A percentile compares a stretch with the other conserved stretches of the same genome.
Conservation (phyloP, 108 stramenopile genomes). For the Cyclostephanos tholiformis region DNA sequence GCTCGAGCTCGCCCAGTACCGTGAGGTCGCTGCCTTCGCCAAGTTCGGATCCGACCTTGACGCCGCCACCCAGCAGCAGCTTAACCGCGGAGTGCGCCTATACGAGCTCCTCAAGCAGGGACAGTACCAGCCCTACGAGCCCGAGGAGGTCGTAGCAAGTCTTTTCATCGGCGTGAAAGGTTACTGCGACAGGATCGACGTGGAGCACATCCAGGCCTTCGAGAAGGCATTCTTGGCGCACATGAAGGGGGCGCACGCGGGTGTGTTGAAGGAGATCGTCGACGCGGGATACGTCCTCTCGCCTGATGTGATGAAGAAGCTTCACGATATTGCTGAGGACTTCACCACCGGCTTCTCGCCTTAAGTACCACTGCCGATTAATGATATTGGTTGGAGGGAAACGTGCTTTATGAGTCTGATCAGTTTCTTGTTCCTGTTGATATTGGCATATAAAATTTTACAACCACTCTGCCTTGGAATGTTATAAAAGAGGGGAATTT, state of each 20-base stretch:
- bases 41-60: constrained; percentile 99
- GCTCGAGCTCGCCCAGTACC: constrained; percentile 99
- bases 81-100: constrained; percentile 99
- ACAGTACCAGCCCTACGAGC: constrained; percentile 98
- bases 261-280: constrained; percentile 88
- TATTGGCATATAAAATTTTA: neutral
- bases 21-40: constrained; percentile 99
- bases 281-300: constrained; percentile 87
- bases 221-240: constrained; percentile 94
- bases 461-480: neutral
- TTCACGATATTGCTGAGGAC: constrained; percentile 94
- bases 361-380: constrained; percentile 26
- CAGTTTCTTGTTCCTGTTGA: constrained; percentile 4
- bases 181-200: constrained; percentile 98
- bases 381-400: neutral
- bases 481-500: neutral
- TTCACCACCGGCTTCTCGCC: constrained; percentile 92
- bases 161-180: constrained; percentile 99
- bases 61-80: constrained; percentile 99
- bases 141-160: constrained; percentile 97
- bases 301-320: constrained; percentile 74
- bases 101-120: constrained; percentile 99
- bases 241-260: constrained; percentile 92
- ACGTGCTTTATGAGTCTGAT: neutral
- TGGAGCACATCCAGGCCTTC: constrained; percentile 95